Evolutionary conservation across 495 filamentous ascomycete species (phyloP).

Genomic region (Penicillium riverlandense): DNA sequence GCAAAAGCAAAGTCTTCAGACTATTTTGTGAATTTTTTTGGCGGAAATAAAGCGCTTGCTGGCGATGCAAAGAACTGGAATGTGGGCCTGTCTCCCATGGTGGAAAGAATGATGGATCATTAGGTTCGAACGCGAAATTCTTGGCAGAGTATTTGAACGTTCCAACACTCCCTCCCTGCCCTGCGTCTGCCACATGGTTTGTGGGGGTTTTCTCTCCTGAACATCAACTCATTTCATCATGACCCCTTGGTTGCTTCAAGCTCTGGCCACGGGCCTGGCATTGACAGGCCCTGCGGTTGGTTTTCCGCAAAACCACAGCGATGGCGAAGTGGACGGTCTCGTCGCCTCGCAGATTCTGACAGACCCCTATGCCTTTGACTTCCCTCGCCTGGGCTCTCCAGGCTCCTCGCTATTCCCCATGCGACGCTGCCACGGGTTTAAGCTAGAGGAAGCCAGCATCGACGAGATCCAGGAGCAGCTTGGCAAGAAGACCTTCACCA

Average conservation of each 20-base stretch:
- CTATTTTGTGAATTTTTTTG: no score
- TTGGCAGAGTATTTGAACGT: no score
- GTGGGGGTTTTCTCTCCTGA: constrained; percentile 4
- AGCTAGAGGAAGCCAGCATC: constrained; percentile 56
- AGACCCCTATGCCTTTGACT: constrained; percentile 33
- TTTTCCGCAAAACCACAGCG: not conserved
- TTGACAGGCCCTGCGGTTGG: constrained; percentile 15
- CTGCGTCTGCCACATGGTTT: constrained; percentile 11
- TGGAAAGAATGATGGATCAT: no score
- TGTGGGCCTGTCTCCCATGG: no score
- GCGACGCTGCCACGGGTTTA: constrained; percentile 51
- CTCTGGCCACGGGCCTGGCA: constrained; percentile 14
- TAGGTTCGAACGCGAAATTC: no score
- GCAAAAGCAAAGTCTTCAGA: no score
- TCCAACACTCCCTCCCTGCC: no score
- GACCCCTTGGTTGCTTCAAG: constrained; percentile 9
- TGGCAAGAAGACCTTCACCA: constrained; percentile 34
- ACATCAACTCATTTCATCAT: constrained; percentile 2
- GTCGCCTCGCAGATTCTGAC: constrained; percentile 26
- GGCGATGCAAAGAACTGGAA: no score
- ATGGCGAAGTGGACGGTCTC: constrained; percentile 8
- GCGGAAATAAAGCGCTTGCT: no score
- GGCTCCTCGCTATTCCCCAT: constrained; percentile 46
- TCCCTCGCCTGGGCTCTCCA: constrained; percentile 27
- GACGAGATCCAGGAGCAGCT: constrained; percentile 45